Evolutionary conservation across 2,329 filamentous ascomycete genomes (phyloP), one percentile per base, ranked within the genome.

Genomic region (Septoria linicola): DNA sequence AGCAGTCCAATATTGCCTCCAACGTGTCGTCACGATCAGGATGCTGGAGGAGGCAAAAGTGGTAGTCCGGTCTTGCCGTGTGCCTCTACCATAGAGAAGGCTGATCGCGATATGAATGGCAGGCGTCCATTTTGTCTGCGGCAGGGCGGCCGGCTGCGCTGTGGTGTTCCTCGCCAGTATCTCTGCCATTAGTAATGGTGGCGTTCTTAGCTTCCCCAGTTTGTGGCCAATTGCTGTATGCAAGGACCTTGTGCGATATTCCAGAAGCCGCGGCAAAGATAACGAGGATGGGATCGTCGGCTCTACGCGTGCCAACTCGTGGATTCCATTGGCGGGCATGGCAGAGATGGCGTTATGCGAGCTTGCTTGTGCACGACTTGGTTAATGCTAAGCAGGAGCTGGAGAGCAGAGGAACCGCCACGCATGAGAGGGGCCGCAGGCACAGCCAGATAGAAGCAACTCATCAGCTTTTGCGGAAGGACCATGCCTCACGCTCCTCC

Each of bases 181-280:
- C 21, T 19, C 17, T 34, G 19, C 36, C 17, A 27, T 31, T 41
- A 27, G 19, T 41, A 31, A 14, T 7, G 19, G 14, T 14, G 35
- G 11, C 35, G 35, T 37, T 16, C 2, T 16, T 37, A 37, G 35
- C 19, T 14, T n/a, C 35, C 35, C 7, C 14, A 37, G n/a, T 14
- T 16, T 37, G 35, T 17, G 35, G 17, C 35, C 19, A 37, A 14
- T 17, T 4, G n/a, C 10, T 37, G 34, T 14, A 45, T 40, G 45
- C 21, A 41, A 41, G 45, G 11, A 34, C 32, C 36, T 30, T 43
- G 23, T 43, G 37, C 25, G 27, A 19, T 19, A 40, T 39, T 50
- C 39, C 39, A 50, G 47, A 50, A 50, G 47, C 47, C 47, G 40
- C 47, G 47, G 47, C 31, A 17, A 19, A 49, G 31, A 50, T 43